Base-by-base conservation (phyloP, 257 asterid species). In the Euphrasia confusa region DNA sequence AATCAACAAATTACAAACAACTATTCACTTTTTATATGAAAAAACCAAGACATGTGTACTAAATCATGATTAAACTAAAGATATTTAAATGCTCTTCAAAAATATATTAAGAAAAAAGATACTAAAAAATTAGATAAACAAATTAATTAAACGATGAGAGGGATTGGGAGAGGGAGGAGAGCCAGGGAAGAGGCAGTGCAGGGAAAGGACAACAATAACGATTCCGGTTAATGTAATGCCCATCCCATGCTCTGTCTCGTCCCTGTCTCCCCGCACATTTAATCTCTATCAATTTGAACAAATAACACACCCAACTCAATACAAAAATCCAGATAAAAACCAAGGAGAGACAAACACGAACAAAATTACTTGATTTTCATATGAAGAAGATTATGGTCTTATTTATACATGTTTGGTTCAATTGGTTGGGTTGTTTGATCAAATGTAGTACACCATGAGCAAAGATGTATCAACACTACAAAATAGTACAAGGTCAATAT, bases 121-220 rank as follows among this genome's bases (percentile, higher is more conserved):
- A 21, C 24, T 21, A 1, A 1, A 21, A 21, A 21, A 21, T 1
- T 21, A 21, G 24, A 0, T 21, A 21, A 21, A 21, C 24, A 21
- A 21, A 21, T 21, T 0, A 21, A 21, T 21, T 21, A 8, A 30
- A 30, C 33, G 33, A 30, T 30, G 33, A 37, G 9, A 37, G 3
- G 4, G n/a, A n/a, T n/a, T n/a, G n/a, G n/a, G 52, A 45, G 52
- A 45, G 18, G 1, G 18, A 13, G 52, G 52, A 13, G 52, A 45
- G 52, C 52, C 52, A 45, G 52, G 52, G 21, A 45, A 45, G 52
- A 45, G 52, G 52, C 52, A 45, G 52, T 45, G 52, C 52, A 45
- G n/a, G 52, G 9, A 4, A 45, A 45, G 52, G 52, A 45, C 52
- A 45, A 13, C 52, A 45, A 13, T 45, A 45, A n/a, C 52, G 18